Base-by-base conservation (phyloP, 2,329 filamentous ascomycete genomes). In the Balansia obtecta region DNA sequence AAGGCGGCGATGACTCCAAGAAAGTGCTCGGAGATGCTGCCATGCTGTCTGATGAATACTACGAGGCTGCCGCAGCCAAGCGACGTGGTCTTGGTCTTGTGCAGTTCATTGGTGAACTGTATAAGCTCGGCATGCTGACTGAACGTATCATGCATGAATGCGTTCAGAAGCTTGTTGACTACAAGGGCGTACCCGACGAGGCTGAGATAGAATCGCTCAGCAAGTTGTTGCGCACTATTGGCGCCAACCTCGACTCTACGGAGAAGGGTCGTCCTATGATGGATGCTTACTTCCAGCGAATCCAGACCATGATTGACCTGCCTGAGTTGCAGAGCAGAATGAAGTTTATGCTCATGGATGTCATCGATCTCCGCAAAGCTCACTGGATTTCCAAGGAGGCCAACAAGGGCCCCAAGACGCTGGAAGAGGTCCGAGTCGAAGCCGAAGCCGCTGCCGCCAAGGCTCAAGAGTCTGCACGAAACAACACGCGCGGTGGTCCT, bases 131-230 rank as follows among this genome's bases (percentile, higher is more conserved):
- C 66, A 98, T 98, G 93, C 79, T 98, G 68, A 98, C 93, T 54
- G 88, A 96, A 68, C 87, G 91, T 67, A 98, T 98, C 71, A 98
- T 98, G 93, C 91, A 98, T 74, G 88, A 96, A 70, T 98, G 93
- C 78, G 89, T 98, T 30, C 85, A 89, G 73, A 95, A 95, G 71
- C 80, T 98, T 56, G 87, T 98, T 58, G 91, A 98, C 71, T 97
- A 94, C 69, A 85, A 91, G 63, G 89, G 88, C 54, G 74, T 88
- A 54, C 93, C 93, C 43, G 93, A 98, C 60, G 93, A 98, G 71
- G 87, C 91, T 49, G 90, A 96, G 67, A 85, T 98, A 53, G 93
- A 98, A 76, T 95, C 88, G 58, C 82, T 98, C 68, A 89, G 85
- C 61, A 96, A 94, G 72, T 77, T 98, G 55, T 79, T 98, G 54